Base-by-base conservation (phyloP, 2,329 filamentous ascomycete species). In the Cordyceps cicadae region DNA sequence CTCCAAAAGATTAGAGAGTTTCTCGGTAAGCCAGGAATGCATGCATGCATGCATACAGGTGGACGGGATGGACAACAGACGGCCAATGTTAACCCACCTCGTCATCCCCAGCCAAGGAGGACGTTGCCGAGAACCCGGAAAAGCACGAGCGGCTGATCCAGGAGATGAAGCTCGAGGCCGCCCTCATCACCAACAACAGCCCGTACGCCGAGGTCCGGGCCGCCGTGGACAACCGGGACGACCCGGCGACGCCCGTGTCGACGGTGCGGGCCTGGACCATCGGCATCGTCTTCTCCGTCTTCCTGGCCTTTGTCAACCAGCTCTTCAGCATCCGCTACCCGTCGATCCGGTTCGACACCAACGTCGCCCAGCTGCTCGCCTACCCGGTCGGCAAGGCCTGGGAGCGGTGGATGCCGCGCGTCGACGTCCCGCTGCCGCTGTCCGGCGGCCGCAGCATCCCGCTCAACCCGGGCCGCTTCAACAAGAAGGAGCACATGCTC, bases 401-500 rank as follows among this genome's bases (percentile, higher is more conserved):
- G 70, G 70, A 72, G 62, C 68, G 67, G 58, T 59, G 70, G 39
- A 65, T 76, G 49, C 72, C 74, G 3, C 71, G 70, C 48, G 65
- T 63, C 5, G 24, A 59, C 4, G 58, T 61, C 19, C 32, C 12
- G 5, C 63, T 68, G 19, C 67, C 70, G 9, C 72, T 75, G 56
- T 67, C 63, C 17, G 63, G 67, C 7, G 63, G 67, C 7, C 71
- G 68, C 62, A 72, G 72, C 3, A 62, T 69, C 15, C 74, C 69
- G 17, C 69, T 78, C n/a, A 80, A 79, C 64, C 76, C 78, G 0
- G 76, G 77, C 3, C 74, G 73, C 1, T 81, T 81, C 67, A 78
- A 75, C 63, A 75, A 75, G 64, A 81, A 81, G 68, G 79, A 81
- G 67, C 79, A 81, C 68, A 77, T 78, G 70, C 69, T 81, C 37